Evolutionary conservation across 1,284 basidiomycete species (phyloP).

Genomic region (Melanopsichium pennsylvanicum): DNA sequence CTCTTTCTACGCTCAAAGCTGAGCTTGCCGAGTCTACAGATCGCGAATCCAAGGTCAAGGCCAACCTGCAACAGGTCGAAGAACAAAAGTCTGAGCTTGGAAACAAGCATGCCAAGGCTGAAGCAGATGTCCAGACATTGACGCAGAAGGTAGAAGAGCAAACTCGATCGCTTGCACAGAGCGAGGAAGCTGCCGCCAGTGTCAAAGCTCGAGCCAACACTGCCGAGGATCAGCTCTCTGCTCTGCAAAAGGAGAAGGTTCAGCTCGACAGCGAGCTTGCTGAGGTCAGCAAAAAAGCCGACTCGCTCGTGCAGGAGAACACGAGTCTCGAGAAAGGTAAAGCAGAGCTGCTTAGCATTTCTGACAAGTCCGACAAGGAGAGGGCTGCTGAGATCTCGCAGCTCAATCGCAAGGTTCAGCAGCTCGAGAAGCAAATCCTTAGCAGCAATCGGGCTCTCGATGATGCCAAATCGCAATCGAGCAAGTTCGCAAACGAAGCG

Average conservation of each 20-base stretch:
- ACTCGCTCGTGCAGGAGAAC: slow-evolving; percentile 25
- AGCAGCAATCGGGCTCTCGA: slow-evolving; percentile 8
- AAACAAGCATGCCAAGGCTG: slow-evolving; percentile 16
- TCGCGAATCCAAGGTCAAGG: slow-evolving; percentile 16
- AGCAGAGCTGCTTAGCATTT: slow-evolving; percentile 12
- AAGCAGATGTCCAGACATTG: slow-evolving; percentile 14
- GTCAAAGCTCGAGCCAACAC: slow-evolving; percentile 11
- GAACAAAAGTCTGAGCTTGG: slow-evolving; percentile 12
- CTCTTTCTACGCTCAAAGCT: slow-evolving; percentile 7
- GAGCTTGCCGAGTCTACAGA: slow-evolving; percentile 20
- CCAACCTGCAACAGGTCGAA: slow-evolving; percentile 9
- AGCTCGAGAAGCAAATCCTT: slow-evolving; percentile 18
- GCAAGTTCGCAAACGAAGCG: slow-evolving; percentile 16
- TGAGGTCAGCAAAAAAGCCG: slow-evolving; percentile 23
- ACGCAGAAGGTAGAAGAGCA: slow-evolving; percentile 15
- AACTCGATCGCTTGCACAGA: slow-evolving; percentile 9
- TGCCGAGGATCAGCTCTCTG: slow-evolving; percentile 26
- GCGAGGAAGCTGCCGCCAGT: slow-evolving; percentile 14
- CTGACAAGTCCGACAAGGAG: slow-evolving; percentile 14
- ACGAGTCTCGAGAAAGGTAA: slow-evolving; percentile 15
- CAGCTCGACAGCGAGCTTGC: slow-evolving; percentile 21
- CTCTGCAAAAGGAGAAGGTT: slow-evolving; percentile 27
- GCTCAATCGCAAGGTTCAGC: slow-evolving; percentile 25
- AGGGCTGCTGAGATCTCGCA: slow-evolving; percentile 16
- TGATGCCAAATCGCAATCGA: slow-evolving; percentile 15